These are phyloP conservation scores for Coccomyxa subellipsoidea DNA, from an alignment of 163 green algal genomes.

Conservation along the genomic window DNA sequence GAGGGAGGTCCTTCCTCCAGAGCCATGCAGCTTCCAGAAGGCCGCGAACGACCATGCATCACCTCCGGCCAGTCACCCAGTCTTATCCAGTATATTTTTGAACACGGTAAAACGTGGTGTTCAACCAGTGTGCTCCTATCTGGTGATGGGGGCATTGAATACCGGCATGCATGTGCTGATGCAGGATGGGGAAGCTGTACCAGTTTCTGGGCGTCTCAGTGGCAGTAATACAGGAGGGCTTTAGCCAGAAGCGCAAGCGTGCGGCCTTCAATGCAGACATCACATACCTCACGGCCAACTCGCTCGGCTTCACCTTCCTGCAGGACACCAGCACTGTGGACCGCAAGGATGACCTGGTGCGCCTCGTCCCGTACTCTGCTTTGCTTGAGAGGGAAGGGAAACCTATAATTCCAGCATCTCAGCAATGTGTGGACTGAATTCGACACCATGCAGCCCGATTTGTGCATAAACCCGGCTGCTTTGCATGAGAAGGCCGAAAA, in stretches of 20 bases:
- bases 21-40: too few relatives aligned
- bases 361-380: not conserved
- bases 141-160: not conserved
- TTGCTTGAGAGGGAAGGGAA: not conserved
- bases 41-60: too few relatives aligned
- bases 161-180: not conserved
- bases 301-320: constrained; percentile 91
- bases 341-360: not conserved
- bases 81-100: too few relatives aligned
- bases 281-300: constrained; percentile 83
- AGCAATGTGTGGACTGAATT: too few relatives aligned
- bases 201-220: constrained; percentile 82
- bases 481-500: not conserved
- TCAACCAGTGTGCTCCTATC: too few relatives aligned
- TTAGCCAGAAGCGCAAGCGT: constrained; percentile 3
- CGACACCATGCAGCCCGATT: too few relatives aligned
- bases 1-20: too few relatives aligned
- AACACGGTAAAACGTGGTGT: too few relatives aligned
- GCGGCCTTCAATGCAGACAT: constrained; percentile 61
- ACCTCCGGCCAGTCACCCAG: too few relatives aligned
- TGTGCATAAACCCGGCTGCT: not conserved
- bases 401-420: too few relatives aligned
- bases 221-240: constrained; percentile 55
- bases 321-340: constrained; percentile 69
- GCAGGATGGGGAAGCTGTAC: constrained; percentile 78